phyloP scores from a whole-genome alignment of 306 rosid genomes.

The Bauhinia variegata region DNA sequence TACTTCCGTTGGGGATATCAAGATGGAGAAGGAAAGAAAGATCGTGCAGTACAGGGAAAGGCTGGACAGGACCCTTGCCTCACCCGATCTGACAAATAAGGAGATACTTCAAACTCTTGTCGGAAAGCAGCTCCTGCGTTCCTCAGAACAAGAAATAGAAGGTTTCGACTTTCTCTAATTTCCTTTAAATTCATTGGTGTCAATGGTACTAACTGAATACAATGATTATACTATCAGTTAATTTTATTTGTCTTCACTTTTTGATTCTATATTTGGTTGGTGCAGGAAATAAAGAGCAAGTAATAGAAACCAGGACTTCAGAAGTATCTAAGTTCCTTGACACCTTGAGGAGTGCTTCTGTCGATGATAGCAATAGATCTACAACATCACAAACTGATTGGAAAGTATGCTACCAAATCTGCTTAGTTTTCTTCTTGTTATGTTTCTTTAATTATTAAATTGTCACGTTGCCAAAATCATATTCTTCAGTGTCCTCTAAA shows the following conservation, averaged over 20 bases:
- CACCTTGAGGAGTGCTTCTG: slow-evolving; percentile 80
- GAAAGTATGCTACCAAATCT: slow-evolving; percentile 64
- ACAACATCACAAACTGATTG: slow-evolving; percentile 61
- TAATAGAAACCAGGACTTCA: slow-evolving; percentile 57
- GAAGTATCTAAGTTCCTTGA: slow-evolving; percentile 74
- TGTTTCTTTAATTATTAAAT: slow-evolving; percentile 24
- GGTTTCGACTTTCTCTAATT: slow-evolving; percentile 47
- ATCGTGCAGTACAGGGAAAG: slow-evolving; percentile 79
- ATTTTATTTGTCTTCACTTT: slow-evolving; percentile 2
- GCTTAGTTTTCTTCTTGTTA: slow-evolving; percentile 13
- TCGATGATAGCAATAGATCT: slow-evolving; percentile 38
- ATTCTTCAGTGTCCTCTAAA: background rate
- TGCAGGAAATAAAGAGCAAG: slow-evolving; percentile 56
- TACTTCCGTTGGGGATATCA: slow-evolving; percentile 42
- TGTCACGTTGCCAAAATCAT: background rate
- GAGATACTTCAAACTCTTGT: slow-evolving; percentile 64
- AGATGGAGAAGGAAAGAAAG: slow-evolving; percentile 64
- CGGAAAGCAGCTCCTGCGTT: slow-evolving; percentile 55
- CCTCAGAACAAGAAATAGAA: slow-evolving; percentile 50
- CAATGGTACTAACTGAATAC: background rate
- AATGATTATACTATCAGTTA: slow-evolving; percentile 5
- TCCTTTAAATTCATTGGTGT: slow-evolving; percentile 21
- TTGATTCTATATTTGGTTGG: slow-evolving; percentile 31
- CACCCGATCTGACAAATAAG: slow-evolving; percentile 61
- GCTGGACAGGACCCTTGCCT: slow-evolving; percentile 71